phyloP scores from a whole-genome alignment of 768 basidiomycete species.

The Russula vinacea region DNA sequence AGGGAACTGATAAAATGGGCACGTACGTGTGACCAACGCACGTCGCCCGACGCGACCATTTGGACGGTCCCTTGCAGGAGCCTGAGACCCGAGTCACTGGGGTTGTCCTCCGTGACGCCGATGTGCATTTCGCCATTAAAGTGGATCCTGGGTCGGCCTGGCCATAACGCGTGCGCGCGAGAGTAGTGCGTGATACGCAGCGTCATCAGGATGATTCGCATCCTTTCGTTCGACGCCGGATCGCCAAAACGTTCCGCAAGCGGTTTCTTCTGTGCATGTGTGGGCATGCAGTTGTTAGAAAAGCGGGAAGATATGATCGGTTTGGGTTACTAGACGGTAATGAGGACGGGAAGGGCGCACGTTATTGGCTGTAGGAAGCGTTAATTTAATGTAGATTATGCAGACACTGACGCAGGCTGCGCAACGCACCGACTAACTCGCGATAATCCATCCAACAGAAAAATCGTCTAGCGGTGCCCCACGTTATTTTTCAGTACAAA shows the following conservation, averaged over 20 bases:
- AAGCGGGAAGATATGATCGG: no score
- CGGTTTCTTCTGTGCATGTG: constrained; percentile 15
- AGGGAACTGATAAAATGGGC: neutral
- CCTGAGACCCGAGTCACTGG: constrained; percentile 24
- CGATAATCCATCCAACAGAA: constrained; percentile 60
- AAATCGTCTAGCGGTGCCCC: constrained; percentile 42
- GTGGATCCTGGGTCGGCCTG: constrained; percentile 50
- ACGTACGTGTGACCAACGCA: constrained; percentile 53
- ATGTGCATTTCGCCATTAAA: constrained; percentile 42
- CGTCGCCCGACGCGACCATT: constrained; percentile 48
- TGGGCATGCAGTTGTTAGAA: no score
- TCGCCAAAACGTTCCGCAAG: constrained; percentile 36
- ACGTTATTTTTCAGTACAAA: neutral
- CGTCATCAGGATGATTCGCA: constrained; percentile 51
- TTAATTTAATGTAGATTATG: neutral
- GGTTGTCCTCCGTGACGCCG: constrained; percentile 36
- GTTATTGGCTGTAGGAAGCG: constrained; percentile 39
- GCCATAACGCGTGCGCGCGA: constrained; percentile 32
- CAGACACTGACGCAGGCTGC: neutral
- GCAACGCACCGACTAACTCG: constrained; percentile 48
- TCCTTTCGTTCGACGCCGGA: constrained; percentile 42
- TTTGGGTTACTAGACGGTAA: neutral
- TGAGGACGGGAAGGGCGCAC: constrained; percentile 32
- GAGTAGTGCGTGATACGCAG: constrained; percentile 38
- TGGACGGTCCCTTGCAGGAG: constrained; percentile 36